Evolutionary conservation across 2,329 filamentous ascomycete genomes (phyloP), one percentile per base, ranked within the genome.

Genomic region (Cytospora leucostoma): DNA sequence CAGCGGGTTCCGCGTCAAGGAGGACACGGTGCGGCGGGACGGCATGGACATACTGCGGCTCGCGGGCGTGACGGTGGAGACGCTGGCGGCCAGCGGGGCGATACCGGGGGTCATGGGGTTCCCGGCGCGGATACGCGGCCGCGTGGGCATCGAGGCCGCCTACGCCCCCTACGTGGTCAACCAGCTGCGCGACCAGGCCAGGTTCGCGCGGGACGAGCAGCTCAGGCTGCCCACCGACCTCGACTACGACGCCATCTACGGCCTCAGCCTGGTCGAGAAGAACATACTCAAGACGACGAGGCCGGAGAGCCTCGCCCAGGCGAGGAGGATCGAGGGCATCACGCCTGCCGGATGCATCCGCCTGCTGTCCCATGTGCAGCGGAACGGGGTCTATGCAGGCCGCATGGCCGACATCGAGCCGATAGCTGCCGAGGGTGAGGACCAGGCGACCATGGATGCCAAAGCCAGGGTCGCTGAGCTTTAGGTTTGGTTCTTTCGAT

Each of bases 281-380:
- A 82, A 86, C 34, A 83, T 89, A 4, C 80, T 99, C 40, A 83
- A 84, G 64, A 78, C 81, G 2, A 90, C 92, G 1, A 80, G 86
- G 58, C 95, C 95, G 0, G 92, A 96, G 76, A 96, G 86, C 65
- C 81, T 99, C 27, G 94, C 92, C 0, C 95, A 97, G 82, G 94
- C 94, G 37, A 83, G 92, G 56, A 80, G 95, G 15, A 86, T 97
- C 12, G 95, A 99, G 75, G 94, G 94, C 4, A 80, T 89, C 66
- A 89, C 86, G 21, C 86, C 87, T 0, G 79, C 83, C 0, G 86
- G 84, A 0, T 83, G 82, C 63, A 71, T 89, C 51, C 76, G 85
- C 61, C 72, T 95, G 66, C 75, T 94, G 63, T 81, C 80, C 32
- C 84, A 85, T 72, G 87, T 92, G n/a, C 59, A 49, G 56, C 38